phyloP scores from a whole-genome alignment of 129 eudicot species.

The Arctium lappa region DNA sequence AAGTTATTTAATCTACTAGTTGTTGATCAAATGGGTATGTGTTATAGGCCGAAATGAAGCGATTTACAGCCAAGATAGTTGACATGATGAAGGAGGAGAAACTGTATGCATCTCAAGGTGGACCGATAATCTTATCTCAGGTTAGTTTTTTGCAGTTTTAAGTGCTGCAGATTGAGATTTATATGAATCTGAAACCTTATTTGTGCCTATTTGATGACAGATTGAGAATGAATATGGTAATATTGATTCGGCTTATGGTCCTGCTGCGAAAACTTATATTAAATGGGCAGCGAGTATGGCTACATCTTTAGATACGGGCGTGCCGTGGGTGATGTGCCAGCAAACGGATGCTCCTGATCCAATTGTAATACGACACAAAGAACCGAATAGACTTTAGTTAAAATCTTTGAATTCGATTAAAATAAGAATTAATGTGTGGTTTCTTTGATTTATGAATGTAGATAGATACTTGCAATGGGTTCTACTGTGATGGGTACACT shows the following conservation, averaged over 20 bases:
- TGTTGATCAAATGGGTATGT: not conserved
- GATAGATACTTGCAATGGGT: constrained; percentile 97
- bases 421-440: not conserved
- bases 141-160: constrained; percentile 30
- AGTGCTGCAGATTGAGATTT: not conserved
- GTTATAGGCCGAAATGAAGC: constrained; percentile 80
- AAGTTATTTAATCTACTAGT: not conserved
- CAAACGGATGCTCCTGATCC: constrained; percentile 90
- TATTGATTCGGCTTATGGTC: constrained; percentile 54
- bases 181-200: not conserved
- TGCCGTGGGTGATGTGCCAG: constrained; percentile 99
- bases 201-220: constrained; percentile 29
- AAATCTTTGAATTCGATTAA: not conserved
- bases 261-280: constrained; percentile 60
- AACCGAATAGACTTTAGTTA: not conserved
- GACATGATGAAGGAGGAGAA: constrained; percentile 83
- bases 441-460: constrained; percentile 21
- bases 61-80: constrained; percentile 87
- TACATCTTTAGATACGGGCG: constrained; percentile 80
- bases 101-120: constrained; percentile 93
- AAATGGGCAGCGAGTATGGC: constrained; percentile 99
- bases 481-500: constrained; percentile 86
- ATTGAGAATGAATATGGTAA: constrained; percentile 97
- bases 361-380: constrained; percentile 36
- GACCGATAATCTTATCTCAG: constrained; percentile 94